These are phyloP conservation scores for Lecanoromycetidae sp. DNA, from an alignment of 2,329 filamentous ascomycete genomes.

Conservation along the genomic window DNA sequence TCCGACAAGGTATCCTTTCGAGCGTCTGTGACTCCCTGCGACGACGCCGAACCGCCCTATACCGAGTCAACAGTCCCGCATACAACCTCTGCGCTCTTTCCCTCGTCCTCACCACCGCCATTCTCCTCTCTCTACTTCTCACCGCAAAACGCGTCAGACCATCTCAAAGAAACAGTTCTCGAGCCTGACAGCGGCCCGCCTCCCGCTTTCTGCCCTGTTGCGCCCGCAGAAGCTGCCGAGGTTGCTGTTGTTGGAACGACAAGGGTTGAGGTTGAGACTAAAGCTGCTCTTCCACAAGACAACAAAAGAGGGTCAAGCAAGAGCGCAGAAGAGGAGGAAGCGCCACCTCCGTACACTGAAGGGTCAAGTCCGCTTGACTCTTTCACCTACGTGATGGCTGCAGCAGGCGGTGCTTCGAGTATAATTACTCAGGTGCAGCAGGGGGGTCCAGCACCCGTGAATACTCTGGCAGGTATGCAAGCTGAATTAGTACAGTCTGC, in stretches of 20 bases:
- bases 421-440: conserved; percentile 99
- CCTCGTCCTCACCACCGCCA: conserved; percentile 46
- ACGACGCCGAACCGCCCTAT: conserved; percentile 20
- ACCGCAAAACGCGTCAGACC: conserved; percentile 29
- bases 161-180: conserved; percentile 31
- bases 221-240: conserved; percentile 40
- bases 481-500: not conserved
- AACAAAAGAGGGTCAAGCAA: conserved; percentile 67
- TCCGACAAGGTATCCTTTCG: conserved; percentile 24
- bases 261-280: conserved; percentile 55
- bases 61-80: conserved; percentile 20
- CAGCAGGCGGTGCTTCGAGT: conserved; percentile 90
- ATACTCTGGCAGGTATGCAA: conserved; percentile 64
- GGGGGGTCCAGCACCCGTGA: conserved; percentile 62
- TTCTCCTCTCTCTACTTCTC: conserved; percentile 53
- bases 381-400: conserved; percentile 96
- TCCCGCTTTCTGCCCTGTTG: conserved; percentile 41
- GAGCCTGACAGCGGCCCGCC: conserved; percentile 37
- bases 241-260: conserved; percentile 36
- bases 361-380: conserved; percentile 82
- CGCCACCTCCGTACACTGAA: conserved; percentile 91
- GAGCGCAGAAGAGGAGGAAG: conserved; percentile 67
- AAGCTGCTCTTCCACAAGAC: conserved; percentile 70
- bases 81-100: conserved; percentile 36
- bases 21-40: conserved; percentile 24